Conservation (phyloP, 2,329 filamentous ascomycete genomes). For the Botrytis aclada region DNA sequence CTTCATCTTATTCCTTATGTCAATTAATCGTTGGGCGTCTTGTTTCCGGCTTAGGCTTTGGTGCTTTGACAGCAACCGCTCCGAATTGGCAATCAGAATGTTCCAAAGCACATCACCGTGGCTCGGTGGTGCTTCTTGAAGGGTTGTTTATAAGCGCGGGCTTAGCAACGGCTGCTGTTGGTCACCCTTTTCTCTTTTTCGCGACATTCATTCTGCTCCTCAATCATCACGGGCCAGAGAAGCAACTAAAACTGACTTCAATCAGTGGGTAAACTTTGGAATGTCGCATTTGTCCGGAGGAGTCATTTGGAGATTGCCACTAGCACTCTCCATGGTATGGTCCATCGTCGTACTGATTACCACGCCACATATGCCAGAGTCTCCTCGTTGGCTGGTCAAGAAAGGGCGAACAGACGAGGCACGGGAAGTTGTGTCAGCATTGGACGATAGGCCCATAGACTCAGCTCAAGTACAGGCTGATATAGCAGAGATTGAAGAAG, state of each 20-base stretch:
- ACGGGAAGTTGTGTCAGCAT: constrained; percentile 43
- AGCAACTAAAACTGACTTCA: constrained; percentile 10
- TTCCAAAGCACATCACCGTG: constrained; percentile 54
- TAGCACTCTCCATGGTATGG: constrained; percentile 57
- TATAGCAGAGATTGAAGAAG: constrained; percentile 51
- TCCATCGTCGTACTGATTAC: constrained; percentile 55
- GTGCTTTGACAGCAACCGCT: constrained; percentile 47
- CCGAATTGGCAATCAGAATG: constrained; percentile 62
- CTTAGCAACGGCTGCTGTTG: constrained; percentile 16
- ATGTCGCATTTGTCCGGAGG: constrained; percentile 50
- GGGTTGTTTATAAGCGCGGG: constrained; percentile 56
- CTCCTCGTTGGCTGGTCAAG: constrained; percentile 46
- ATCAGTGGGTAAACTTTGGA: constrained; percentile 59
- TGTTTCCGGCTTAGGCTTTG: constrained; percentile 50
- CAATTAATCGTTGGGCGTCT: constrained; percentile 53
- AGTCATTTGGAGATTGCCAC: constrained; percentile 58
- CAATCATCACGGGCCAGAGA: neutral
- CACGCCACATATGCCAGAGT: constrained; percentile 53
- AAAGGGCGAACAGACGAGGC: constrained; percentile 46
- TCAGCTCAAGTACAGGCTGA: constrained; percentile 55
- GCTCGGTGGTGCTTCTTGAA: constrained; percentile 59
- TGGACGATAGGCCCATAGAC: constrained; percentile 44
- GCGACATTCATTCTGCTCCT: neutral
- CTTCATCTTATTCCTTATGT: constrained; percentile 44
- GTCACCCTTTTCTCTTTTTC: constrained; percentile 3